phyloP scores from a whole-genome alignment of 768 basidiomycete genomes.

The Omphalotus guepiniiformis region DNA sequence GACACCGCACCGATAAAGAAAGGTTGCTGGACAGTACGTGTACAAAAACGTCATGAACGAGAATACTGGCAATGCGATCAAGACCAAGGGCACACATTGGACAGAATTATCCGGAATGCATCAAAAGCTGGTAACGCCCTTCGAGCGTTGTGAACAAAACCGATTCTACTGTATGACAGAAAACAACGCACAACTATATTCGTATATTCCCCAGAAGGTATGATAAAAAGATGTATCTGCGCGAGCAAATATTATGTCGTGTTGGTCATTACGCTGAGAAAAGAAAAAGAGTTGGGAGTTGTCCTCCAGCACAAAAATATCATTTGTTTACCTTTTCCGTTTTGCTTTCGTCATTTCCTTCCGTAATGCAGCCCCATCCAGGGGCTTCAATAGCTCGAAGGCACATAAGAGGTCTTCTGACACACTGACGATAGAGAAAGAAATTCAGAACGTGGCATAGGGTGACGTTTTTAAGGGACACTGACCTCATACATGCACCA shows the following conservation, averaged over 20 bases:
- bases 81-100: background rate
- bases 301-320: background rate
- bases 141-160: no score
- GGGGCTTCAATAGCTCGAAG: constrained; percentile 93
- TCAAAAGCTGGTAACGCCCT: background rate
- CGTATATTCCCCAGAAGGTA: constrained; percentile 16
- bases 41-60: constrained; percentile 8
- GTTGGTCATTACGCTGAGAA: constrained; percentile 24
- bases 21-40: no score
- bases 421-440: constrained; percentile 47
- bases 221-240: constrained; percentile 2
- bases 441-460: background rate
- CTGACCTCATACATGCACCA: constrained; percentile 89
- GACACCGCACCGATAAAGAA: no score
- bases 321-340: constrained; percentile 71
- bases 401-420: constrained; percentile 97
- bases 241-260: constrained; percentile 19
- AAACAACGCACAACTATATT: constrained; percentile 19
- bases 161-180: constrained; percentile 4
- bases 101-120: background rate
- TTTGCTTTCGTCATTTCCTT: constrained; percentile 99
- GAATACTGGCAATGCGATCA: background rate
- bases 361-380: constrained; percentile 89
- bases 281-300: background rate
- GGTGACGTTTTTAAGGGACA: constrained; percentile 1